These are phyloP conservation scores for Penicillium corylophilum DNA, from an alignment of 2,329 filamentous ascomycete genomes.

Conservation along the genomic window DNA sequence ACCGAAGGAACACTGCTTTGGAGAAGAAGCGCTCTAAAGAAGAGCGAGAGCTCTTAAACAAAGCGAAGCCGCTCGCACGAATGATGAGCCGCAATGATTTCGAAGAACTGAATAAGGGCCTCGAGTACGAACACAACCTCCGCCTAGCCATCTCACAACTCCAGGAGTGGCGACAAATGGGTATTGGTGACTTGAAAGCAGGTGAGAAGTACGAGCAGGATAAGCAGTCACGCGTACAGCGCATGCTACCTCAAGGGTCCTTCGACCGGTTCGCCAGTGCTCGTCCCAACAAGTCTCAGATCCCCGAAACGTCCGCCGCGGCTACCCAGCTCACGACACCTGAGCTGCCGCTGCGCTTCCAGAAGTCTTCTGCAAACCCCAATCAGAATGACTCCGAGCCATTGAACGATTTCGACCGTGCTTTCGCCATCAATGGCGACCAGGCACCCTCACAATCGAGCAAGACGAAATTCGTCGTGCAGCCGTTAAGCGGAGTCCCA, in stretches of 20 bases:
- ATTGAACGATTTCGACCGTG: slow-evolving; percentile 55
- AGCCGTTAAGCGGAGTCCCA: slow-evolving; percentile 47
- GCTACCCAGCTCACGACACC: slow-evolving; percentile 75
- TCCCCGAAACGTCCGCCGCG: slow-evolving; percentile 71
- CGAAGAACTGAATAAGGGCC: slow-evolving; percentile 75
- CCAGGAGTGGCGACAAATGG: slow-evolving; percentile 86
- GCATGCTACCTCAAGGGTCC: slow-evolving; percentile 67
- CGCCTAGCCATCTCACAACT: slow-evolving; percentile 85
- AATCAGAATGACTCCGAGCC: slow-evolving; percentile 34
- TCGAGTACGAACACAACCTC: slow-evolving; percentile 88
- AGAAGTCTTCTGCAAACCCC: slow-evolving; percentile 39
- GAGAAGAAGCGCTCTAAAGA: slow-evolving; percentile 98
- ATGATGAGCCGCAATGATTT: slow-evolving; percentile 97
- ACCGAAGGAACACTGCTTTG: slow-evolving; percentile 80
- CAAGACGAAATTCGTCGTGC: slow-evolving; percentile 55
- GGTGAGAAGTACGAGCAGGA: slow-evolving; percentile 93
- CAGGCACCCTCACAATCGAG: slow-evolving; percentile 39
- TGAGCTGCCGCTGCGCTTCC: slow-evolving; percentile 67
- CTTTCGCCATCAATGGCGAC: slow-evolving; percentile 52
- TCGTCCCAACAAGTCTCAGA: slow-evolving; percentile 67
- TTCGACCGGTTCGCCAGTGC: slow-evolving; percentile 80
- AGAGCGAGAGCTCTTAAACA: slow-evolving; percentile 85
- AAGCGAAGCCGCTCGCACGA: slow-evolving; percentile 90
- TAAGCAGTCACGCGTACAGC: slow-evolving; percentile 71
- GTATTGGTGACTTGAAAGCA: slow-evolving; percentile 78